These are phyloP conservation scores for Usnea hakonensis DNA, from an alignment of 495 filamentous ascomycete genomes.

Conservation along the genomic window DNA sequence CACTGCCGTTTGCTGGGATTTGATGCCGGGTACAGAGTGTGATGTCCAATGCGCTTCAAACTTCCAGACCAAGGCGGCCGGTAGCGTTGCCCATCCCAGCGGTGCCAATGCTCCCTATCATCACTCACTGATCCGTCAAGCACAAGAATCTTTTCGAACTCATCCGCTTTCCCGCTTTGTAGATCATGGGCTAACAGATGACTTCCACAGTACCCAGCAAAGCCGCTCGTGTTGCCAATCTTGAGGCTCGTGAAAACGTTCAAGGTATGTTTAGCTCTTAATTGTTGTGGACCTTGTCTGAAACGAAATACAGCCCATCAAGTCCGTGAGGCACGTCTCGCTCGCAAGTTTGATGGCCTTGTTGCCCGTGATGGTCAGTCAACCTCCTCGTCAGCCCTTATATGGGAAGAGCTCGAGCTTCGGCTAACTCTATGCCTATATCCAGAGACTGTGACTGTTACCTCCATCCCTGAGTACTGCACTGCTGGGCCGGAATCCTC, in stretches of 20 bases:
- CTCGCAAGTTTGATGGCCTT: constrained; percentile 8
- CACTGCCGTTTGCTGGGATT: not conserved
- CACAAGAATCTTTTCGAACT: not conserved
- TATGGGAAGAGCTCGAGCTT: not conserved
- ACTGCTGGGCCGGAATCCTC: not conserved
- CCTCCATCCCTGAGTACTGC: not conserved
- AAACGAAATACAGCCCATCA: not conserved
- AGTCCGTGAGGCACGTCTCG: constrained; percentile 7
- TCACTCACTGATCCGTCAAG: not conserved
- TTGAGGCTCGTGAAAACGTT: constrained; percentile 4
- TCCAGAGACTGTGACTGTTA: constrained; percentile 5
- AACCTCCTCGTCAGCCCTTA: not conserved
- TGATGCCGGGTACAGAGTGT: constrained; percentile 5
- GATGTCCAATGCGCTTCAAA: not conserved
- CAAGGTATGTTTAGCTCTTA: not conserved
- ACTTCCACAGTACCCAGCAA: not conserved
- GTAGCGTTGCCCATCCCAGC: constrained; percentile 2
- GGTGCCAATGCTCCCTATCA: not conserved
- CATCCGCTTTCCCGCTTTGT: not conserved
- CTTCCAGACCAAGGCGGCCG: not conserved
- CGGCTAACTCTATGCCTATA: not conserved
- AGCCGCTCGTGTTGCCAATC: not conserved
- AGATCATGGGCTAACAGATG: not conserved
- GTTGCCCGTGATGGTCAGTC: constrained; percentile 7
- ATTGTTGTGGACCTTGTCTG: not conserved